These are phyloP conservation scores for Hyphodiscus sp. DNA, from an alignment of 2,329 filamentous ascomycete species.

Conservation along the genomic window DNA sequence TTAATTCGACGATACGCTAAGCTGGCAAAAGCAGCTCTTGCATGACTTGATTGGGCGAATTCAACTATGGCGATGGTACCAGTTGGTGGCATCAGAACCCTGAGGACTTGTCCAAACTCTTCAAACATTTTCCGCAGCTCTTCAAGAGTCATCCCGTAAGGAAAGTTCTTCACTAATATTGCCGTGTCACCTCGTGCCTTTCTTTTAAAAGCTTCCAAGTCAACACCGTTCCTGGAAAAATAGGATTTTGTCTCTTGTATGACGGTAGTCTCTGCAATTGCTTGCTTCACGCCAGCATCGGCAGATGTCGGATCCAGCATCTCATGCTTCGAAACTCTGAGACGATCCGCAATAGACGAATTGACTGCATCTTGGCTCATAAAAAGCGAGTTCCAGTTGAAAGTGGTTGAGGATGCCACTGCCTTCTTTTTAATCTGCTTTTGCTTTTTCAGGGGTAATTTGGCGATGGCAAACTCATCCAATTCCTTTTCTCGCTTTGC, in stretches of 20 bases:
- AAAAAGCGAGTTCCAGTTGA: conserved; percentile 99
- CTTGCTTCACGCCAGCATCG: conserved; percentile 92
- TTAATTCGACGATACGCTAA: conserved; percentile 88
- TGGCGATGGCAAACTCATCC: conserved; percentile 84
- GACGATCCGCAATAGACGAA: conserved; percentile 75
- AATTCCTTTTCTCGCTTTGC: conserved; percentile 75
- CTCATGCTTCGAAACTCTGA: conserved; percentile 87
- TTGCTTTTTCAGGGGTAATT: conserved; percentile 91
- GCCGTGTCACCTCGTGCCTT: conserved; percentile 77
- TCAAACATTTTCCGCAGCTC: conserved; percentile 45
- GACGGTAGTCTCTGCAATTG: conserved; percentile 89
- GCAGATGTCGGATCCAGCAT: conserved; percentile 92
- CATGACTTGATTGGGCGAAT: conserved; percentile 71
- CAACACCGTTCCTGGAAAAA: conserved; percentile 80
- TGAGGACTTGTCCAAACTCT: conserved; percentile 67
- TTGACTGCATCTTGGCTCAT: conserved; percentile 97
- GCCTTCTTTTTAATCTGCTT: conserved; percentile 81
- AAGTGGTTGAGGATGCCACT: conserved; percentile 69
- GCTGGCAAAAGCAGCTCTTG: conserved; percentile 74
- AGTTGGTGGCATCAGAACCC: conserved; percentile 84
- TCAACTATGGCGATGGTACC: conserved; percentile 93
- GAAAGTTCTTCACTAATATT: conserved; percentile 92
- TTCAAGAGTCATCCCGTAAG: conserved; percentile 56
- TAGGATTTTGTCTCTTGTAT: conserved; percentile 96
- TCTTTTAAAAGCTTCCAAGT: conserved; percentile 85